A percentile compares a stretch with the other conserved stretches of the same genome.
These are phyloP conservation scores for Rhizopogon vinicolor DNA, from an alignment of 768 basidiomycete species.

Conservation along the genomic window DNA sequence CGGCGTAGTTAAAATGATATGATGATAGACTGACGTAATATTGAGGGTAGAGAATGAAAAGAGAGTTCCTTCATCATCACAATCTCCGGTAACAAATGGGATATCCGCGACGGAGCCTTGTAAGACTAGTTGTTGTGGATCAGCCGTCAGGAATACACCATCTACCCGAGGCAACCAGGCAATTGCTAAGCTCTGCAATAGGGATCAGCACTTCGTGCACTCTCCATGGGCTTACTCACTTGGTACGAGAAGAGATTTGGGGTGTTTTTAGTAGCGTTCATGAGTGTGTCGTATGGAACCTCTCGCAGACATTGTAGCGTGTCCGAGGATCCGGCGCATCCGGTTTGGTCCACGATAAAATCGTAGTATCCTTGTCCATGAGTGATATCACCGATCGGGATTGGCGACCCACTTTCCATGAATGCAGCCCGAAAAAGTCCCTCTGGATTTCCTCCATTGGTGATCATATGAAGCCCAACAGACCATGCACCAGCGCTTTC, in stretches of 20 bases:
- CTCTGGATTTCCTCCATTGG: constrained; percentile 11
- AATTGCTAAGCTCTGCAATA: constrained; percentile 21
- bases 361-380: constrained; percentile 19
- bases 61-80: constrained; percentile 39
- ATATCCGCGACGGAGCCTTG: constrained; percentile 29
- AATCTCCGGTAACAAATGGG: constrained; percentile 23
- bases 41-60: constrained; percentile 45
- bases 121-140: constrained; percentile 26
- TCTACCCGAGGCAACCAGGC: constrained; percentile 37
- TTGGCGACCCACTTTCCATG: constrained; percentile 39
- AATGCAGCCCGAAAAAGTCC: constrained; percentile 12
- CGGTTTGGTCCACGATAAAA: constrained; percentile 15
- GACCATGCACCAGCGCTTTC: constrained; percentile 33
- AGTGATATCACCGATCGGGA: constrained; percentile 14
- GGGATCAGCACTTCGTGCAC: not conserved
- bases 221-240: constrained; percentile 10
- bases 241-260: constrained; percentile 29
- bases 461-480: constrained; percentile 20
- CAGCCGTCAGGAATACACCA: constrained; percentile 30
- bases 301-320: constrained; percentile 25
- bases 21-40: constrained; percentile 34
- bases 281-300: constrained; percentile 22
- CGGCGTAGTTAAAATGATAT: not conserved
- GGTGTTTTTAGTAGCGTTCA: constrained; percentile 27
- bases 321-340: constrained; percentile 18